Evolutionary conservation across 805 yeast species (phyloP).

Genomic region (Tetrapisispora phaffii): DNA sequence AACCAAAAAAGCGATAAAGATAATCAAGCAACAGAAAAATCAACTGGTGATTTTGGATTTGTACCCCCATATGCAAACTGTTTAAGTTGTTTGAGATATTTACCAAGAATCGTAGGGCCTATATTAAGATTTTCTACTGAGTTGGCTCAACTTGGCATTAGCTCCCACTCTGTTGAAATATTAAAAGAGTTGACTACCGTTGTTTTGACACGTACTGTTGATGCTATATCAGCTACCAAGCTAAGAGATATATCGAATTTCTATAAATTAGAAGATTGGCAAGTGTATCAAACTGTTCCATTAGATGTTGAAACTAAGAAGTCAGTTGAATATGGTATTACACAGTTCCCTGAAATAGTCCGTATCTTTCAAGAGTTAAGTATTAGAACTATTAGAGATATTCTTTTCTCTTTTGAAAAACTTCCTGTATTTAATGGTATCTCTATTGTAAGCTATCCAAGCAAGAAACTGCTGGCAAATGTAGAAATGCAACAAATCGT

Average conservation of each 20-base stretch:
- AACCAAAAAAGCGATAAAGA: neutral
- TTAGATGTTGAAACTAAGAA: conserved; percentile 4
- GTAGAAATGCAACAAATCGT: conserved; percentile 34
- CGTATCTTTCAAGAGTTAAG: conserved; percentile 28
- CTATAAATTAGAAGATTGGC: conserved; percentile 34
- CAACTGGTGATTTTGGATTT: conserved; percentile 38
- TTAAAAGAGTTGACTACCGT: conserved; percentile 31
- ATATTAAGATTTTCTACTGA: conserved; percentile 35
- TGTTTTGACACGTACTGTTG: conserved; percentile 36
- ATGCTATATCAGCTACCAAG: conserved; percentile 43
- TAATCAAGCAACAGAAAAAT: conserved; percentile 1
- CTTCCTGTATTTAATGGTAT: conserved; percentile 30
- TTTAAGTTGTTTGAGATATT: conserved; percentile 45
- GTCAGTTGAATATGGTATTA: conserved; percentile 26
- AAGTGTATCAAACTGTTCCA: conserved; percentile 21
- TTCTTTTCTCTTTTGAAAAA: conserved; percentile 28
- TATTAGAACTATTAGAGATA: conserved; percentile 26
- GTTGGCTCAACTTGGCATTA: conserved; percentile 36
- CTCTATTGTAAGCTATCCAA: conserved; percentile 30
- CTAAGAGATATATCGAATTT: conserved; percentile 38
- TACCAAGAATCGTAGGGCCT: conserved; percentile 37
- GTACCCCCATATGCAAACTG: conserved; percentile 59
- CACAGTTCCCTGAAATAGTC: conserved; percentile 31
- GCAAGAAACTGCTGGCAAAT: conserved; percentile 30
- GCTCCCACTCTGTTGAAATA: conserved; percentile 31